Base-by-base conservation (phyloP, 495 filamentous ascomycete genomes). In the Mycothermus thermophilus region DNA sequence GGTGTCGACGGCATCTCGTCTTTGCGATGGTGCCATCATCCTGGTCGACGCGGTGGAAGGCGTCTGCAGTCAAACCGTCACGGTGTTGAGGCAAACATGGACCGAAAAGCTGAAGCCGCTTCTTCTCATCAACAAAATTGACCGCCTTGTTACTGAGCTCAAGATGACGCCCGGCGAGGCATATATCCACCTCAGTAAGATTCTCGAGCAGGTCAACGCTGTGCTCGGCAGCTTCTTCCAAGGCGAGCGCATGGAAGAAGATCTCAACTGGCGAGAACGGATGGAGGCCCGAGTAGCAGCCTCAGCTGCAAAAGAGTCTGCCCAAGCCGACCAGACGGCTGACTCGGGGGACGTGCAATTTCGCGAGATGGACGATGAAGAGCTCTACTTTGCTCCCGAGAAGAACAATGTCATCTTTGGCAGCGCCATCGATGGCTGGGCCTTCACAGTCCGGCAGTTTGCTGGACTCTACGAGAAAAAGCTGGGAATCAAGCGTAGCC, bases 321-420 rank as follows among this genome's bases (percentile, higher is more conserved):
- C 63, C 15, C 54, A 66, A 0, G 57, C 59, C 5, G 67, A 69
- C 13, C 44, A 55, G 14, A 53, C 71, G 43, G 64, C 65, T 46
- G 73, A 69, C 17, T 54, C 58, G 6, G 61, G 65, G 12, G 74
- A 79, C 22, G 54, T 71, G 10, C 73, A 81, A 35, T 99, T 83
- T 40, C 77, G 94, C 52, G 90, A 95, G 50, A 78, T 75, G 46
- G 90, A 96, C 49, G 90, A 99, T 52, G 90, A 96, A 47, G 87
- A 93, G 52, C 72, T 99, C 22, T 99, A 99, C 54, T 99, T 99
- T 60, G 83, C 87, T 7, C 90, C 90, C 0, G 92, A 96, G 53
- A 93, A 88, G 48, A 90, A 94, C 44, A 99, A 99, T 50, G 90
- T 99, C 52, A 95, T 99, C 38, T 99, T 99, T 47, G 83, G 85